Conservation (phyloP, 305 asterid species). For the Coffea humblotiana region DNA sequence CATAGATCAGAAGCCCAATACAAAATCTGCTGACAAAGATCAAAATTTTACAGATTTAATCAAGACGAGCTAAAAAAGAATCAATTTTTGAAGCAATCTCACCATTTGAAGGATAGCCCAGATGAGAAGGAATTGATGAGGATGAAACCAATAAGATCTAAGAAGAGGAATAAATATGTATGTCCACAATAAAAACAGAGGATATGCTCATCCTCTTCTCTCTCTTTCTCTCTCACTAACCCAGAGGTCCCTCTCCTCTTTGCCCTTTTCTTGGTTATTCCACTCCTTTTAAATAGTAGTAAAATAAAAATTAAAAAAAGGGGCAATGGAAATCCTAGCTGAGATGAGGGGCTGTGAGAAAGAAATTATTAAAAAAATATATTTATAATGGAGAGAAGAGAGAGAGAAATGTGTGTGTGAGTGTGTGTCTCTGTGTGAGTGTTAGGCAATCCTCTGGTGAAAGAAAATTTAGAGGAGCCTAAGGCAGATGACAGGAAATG, state of each 20-base stretch:
- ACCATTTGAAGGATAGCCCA: slow-evolving; percentile 28
- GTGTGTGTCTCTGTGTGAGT: slow-evolving; percentile 15
- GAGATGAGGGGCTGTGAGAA: slow-evolving; percentile 1
- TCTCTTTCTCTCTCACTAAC: slow-evolving; percentile 28
- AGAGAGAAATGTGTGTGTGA: slow-evolving; percentile 10
- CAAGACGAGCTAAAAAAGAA: background rate
- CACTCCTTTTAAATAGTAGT: slow-evolving; percentile 49
- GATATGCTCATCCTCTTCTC: slow-evolving; percentile 57
- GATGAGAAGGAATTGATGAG: slow-evolving; percentile 28
- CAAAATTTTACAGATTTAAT: slow-evolving; percentile 4
- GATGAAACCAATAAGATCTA: slow-evolving; percentile 52
- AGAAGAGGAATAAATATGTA: slow-evolving; percentile 43
- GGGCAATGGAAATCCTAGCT: slow-evolving; percentile 23
- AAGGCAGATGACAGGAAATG: slow-evolving; percentile 43
- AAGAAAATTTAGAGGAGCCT: slow-evolving; percentile 37
- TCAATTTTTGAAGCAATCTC: slow-evolving; percentile 18
- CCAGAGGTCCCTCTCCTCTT: slow-evolving; percentile 47
- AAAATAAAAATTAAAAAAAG: slow-evolving; percentile 19
- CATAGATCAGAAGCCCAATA: slow-evolving; percentile 42
- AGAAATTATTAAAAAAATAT: slow-evolving; percentile 12
- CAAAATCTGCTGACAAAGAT: background rate
- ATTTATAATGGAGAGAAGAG: background rate
- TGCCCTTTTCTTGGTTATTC: slow-evolving; percentile 53
- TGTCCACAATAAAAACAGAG: slow-evolving; percentile 48
- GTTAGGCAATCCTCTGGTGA: slow-evolving; percentile 41